These are phyloP conservation scores for Xylaria sp. DNA, from an alignment of 2,329 filamentous ascomycete genomes.

Conservation along the genomic window DNA sequence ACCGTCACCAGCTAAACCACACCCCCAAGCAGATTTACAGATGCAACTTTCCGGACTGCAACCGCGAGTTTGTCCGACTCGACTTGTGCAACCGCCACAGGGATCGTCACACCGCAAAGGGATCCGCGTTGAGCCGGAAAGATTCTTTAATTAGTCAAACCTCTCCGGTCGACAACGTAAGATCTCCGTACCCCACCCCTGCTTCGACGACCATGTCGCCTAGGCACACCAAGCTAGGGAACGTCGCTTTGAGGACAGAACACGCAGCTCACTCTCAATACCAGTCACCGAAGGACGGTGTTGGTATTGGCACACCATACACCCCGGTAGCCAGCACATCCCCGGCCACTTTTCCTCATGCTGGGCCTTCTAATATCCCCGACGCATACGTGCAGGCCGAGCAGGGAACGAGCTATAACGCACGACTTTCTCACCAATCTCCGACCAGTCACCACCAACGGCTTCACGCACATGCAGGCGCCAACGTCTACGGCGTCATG, in stretches of 20 bases:
- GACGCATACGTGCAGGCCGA: conserved; percentile 58
- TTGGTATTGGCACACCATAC: conserved; percentile 56
- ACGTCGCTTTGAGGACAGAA: conserved; percentile 53
- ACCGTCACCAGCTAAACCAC: conserved; percentile 95
- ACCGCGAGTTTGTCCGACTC: conserved; percentile 89
- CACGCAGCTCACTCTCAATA: conserved; percentile 56
- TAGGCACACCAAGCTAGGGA: conserved; percentile 57
- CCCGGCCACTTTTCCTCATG: conserved; percentile 51
- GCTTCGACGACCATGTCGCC: conserved; percentile 60
- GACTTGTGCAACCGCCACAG: conserved; percentile 89
- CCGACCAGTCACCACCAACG: conserved; percentile 56
- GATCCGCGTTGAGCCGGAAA: conserved; percentile 79
- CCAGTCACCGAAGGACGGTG: conserved; percentile 57
- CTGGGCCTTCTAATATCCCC: conserved; percentile 50
- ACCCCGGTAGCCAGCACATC: conserved; percentile 58
- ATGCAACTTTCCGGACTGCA: conserved; percentile 92
- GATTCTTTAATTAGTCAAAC: conserved; percentile 69
- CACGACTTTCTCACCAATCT: conserved; percentile 53
- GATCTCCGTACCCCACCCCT: conserved; percentile 53
- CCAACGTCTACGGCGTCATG: conserved; percentile 62
- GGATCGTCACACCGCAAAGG: conserved; percentile 82
- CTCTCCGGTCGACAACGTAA: conserved; percentile 55
- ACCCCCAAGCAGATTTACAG: conserved; percentile 94
- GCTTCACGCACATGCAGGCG: conserved; percentile 58
- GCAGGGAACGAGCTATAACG: conserved; percentile 48